Conservation (phyloP, 768 basidiomycete species). For the Calocybe cyanea region DNA sequence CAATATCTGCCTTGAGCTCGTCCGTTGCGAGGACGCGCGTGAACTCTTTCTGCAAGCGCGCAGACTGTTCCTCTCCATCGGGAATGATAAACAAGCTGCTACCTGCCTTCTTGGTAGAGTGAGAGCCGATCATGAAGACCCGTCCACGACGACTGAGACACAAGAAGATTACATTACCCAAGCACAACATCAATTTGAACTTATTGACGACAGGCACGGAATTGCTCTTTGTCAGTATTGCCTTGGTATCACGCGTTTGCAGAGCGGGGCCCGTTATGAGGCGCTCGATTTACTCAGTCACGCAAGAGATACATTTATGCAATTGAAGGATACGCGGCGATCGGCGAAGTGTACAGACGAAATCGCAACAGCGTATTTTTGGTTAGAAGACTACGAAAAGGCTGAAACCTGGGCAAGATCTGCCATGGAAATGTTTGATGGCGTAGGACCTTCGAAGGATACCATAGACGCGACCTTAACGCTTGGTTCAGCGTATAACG, state of each 20-base stretch:
- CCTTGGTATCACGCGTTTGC: not conserved
- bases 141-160: not conserved
- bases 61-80: not conserved
- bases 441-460: too few species aligned
- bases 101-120: not conserved
- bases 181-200: not conserved
- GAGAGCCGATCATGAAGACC: not conserved
- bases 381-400: not conserved
- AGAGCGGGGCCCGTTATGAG: not conserved
- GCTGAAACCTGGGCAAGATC: not conserved
- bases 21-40: not conserved
- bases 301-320: not conserved
- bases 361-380: not conserved
- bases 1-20: not conserved
- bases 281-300: not conserved
- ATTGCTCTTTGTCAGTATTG: not conserved
- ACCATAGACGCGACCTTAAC: not conserved
- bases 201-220: not conserved
- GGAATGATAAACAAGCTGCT: not conserved
- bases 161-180: not conserved
- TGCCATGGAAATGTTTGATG: not conserved
- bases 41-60: not conserved
- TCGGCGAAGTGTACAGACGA: not conserved
- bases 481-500: not conserved
- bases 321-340: not conserved